These are phyloP conservation scores for Hanseniaspora taiwanica DNA, from an alignment of 805 yeast species.

Conservation along the genomic window DNA sequence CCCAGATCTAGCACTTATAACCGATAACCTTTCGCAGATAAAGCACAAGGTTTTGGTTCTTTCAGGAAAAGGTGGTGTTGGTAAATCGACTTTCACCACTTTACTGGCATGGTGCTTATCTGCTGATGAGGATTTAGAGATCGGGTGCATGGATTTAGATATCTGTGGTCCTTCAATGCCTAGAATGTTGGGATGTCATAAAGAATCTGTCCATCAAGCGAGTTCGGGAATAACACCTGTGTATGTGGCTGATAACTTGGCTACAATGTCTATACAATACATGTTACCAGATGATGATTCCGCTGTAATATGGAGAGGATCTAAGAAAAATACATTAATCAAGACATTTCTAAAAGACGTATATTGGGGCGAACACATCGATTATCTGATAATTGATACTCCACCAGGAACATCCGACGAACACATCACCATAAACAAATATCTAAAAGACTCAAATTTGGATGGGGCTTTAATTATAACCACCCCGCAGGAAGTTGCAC, in stretches of 20 bases:
- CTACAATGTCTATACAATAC: slow-evolving; percentile 89
- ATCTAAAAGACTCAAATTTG: slow-evolving; percentile 77
- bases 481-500: slow-evolving; percentile 95
- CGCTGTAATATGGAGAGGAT: slow-evolving; percentile 94
- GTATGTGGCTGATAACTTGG: slow-evolving; percentile 86
- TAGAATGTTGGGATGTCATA: slow-evolving; percentile 70
- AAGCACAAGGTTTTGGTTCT: slow-evolving; percentile 75
- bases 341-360: slow-evolving; percentile 91
- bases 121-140: slow-evolving; percentile 55
- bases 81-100: slow-evolving; percentile 90
- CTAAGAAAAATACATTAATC: slow-evolving; percentile 86
- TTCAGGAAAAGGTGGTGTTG: slow-evolving; percentile 92
- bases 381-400: slow-evolving; percentile 83
- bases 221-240: slow-evolving; percentile 95
- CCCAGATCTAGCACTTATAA: slow-evolving; percentile 74
- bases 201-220: slow-evolving; percentile 73
- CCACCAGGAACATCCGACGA: slow-evolving; percentile 99
- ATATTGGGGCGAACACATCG: slow-evolving; percentile 78
- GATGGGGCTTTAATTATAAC: slow-evolving; percentile 94
- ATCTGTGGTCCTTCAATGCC: slow-evolving; percentile 98
- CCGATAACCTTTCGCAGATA: slow-evolving; percentile 46
- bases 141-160: slow-evolving; percentile 95
- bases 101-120: slow-evolving; percentile 97
- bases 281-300: slow-evolving; percentile 89
- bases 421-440: slow-evolving; percentile 79